These are phyloP conservation scores for Citrus mangshanensis DNA, from an alignment of 345 rosid genomes.

Conservation along the genomic window DNA sequence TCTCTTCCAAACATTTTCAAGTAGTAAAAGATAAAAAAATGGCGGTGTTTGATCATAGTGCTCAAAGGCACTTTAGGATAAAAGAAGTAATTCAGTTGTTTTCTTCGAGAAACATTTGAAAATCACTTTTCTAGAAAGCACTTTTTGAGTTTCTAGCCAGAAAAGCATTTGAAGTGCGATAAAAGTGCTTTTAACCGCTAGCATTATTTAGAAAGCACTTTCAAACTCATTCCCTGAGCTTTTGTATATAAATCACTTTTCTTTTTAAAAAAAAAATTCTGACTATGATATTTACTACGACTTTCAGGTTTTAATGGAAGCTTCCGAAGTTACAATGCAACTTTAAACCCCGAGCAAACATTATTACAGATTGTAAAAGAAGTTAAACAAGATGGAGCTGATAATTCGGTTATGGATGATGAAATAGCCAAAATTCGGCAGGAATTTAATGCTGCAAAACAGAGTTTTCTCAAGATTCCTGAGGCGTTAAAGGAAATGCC, in stretches of 20 bases:
- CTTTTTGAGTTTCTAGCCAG: too few relatives aligned
- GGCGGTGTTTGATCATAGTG: background rate
- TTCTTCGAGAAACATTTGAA: background rate
- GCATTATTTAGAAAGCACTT: background rate
- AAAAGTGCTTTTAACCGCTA: background rate
- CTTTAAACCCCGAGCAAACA: constrained; percentile 27
- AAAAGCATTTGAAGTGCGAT: background rate
- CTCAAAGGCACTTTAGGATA: background rate
- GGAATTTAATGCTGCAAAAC: constrained; percentile 67
- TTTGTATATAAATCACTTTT: background rate
- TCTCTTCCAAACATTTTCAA: background rate
- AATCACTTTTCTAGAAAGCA: background rate
- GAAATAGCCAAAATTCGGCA: constrained; percentile 55
- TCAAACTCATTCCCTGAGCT: background rate
- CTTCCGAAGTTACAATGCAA: constrained; percentile 29
- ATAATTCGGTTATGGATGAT: constrained; percentile 22
- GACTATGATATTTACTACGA: background rate
- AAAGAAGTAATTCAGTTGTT: background rate
- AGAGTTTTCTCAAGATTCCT: constrained; percentile 72
- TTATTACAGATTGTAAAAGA: constrained; percentile 37
- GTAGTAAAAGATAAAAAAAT: too few relatives aligned
- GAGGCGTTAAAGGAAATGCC: constrained; percentile 59
- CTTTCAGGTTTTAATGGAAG: constrained; percentile 32
- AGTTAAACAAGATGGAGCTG: constrained; percentile 19
- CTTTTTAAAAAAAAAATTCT: background rate